phyloP scores from a whole-genome alignment of 108 stramenopile species.

The Chaetoceros tenuissimus region DNA sequence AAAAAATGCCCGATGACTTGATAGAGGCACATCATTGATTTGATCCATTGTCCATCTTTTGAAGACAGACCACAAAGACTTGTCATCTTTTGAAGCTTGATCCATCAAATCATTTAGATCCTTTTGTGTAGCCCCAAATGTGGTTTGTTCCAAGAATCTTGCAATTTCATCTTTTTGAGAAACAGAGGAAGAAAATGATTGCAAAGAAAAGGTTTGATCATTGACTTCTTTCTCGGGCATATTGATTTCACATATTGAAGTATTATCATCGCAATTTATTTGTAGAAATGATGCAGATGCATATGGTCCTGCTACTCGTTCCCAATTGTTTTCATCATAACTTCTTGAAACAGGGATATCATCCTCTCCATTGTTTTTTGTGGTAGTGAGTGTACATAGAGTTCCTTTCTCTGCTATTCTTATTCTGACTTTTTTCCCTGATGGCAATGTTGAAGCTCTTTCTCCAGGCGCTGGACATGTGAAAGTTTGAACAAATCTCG shows the following conservation, averaged over 20 bases:
- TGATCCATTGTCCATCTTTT: background rate
- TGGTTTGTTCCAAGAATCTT: slow-evolving; percentile 24
- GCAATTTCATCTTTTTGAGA: slow-evolving; percentile 12
- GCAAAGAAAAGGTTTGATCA: background rate
- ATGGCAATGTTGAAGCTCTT: too few species aligned
- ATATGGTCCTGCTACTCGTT: slow-evolving; percentile 10
- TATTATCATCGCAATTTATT: background rate
- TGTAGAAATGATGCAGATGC: background rate
- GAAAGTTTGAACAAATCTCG: too few species aligned
- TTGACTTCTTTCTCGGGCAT: background rate
- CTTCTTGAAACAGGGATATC: slow-evolving; percentile 13
- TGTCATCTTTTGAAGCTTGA: background rate
- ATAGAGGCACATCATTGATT: background rate
- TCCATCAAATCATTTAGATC: slow-evolving; percentile 15
- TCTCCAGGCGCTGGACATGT: too few species aligned
- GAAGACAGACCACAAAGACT: background rate
- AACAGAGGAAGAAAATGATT: background rate
- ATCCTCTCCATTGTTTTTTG: background rate
- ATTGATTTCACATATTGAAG: background rate
- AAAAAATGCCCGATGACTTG: background rate
- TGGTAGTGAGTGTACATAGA: background rate
- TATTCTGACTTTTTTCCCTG: background rate
- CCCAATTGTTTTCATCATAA: slow-evolving; percentile 25
- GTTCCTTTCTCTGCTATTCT: background rate
- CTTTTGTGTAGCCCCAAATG: slow-evolving; percentile 18